Evolutionary conservation across 2,329 filamentous ascomycete genomes (phyloP).

Genomic region (Endocalyx cinctus): DNA sequence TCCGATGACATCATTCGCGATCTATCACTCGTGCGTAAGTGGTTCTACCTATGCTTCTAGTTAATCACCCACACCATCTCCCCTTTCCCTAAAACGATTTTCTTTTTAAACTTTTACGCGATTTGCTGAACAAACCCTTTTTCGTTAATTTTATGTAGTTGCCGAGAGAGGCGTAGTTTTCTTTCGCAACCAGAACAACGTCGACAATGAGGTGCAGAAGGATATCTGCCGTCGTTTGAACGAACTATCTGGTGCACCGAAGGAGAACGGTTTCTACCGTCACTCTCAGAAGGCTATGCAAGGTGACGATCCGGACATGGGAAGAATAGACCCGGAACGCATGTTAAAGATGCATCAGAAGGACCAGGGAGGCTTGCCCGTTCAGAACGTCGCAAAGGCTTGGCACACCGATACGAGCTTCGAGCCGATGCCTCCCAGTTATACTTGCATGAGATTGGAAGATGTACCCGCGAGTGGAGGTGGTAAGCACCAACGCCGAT

Average conservation of each 20-base stretch:
- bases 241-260: no score
- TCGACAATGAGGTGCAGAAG: conserved; percentile 57
- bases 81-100: no score
- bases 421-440: conserved; percentile 56
- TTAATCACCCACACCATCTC: no score
- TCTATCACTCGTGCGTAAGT: conserved; percentile 54
- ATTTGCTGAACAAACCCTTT: conserved; percentile 2
- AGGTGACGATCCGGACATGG: conserved; percentile 53
- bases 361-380: no score
- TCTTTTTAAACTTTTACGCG: no score
- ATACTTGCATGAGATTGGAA: conserved; percentile 54
- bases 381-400: no score
- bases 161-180: conserved; percentile 62
- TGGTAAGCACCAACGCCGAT: no score
- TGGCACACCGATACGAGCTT: conserved; percentile 57
- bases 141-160: conserved; percentile 34
- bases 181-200: conserved; percentile 54
- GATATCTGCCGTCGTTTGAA: conserved; percentile 51
- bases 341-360: conserved; percentile 38
- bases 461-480: conserved; percentile 53
- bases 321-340: conserved; percentile 27
- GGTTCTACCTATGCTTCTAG: background rate
- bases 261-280: no score
- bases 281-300: no score
- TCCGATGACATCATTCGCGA: conserved; percentile 54